Conservation (phyloP, 306 rosid species). For the Cucumis melo region DNA sequence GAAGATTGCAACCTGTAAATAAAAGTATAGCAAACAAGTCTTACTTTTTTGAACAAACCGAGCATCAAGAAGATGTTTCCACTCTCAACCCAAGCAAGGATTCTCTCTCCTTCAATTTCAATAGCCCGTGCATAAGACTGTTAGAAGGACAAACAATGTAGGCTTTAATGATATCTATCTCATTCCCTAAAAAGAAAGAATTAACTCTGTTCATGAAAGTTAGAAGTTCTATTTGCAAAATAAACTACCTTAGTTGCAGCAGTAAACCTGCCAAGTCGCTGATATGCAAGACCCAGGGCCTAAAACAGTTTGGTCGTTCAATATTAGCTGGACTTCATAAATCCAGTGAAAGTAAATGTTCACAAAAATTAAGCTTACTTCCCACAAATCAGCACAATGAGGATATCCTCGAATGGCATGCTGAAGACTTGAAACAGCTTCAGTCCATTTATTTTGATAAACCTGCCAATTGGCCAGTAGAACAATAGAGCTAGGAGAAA, state of each 20-base stretch:
- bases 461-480: slow-evolving; percentile 20
- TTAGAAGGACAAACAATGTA: slow-evolving; percentile 15
- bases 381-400: slow-evolving; percentile 67
- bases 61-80: slow-evolving; percentile 69
- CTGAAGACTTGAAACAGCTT: slow-evolving; percentile 81
- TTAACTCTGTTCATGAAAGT: neutral
- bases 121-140: slow-evolving; percentile 86
- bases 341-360: neutral
- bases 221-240: neutral
- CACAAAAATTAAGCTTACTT: slow-evolving; percentile 27
- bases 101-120: slow-evolving; percentile 48
- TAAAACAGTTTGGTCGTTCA: slow-evolving; percentile 6
- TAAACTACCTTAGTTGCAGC: slow-evolving; percentile 70
- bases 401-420: slow-evolving; percentile 87
- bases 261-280: slow-evolving; percentile 78
- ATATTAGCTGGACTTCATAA: neutral
- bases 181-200: neutral
- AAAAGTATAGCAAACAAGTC: slow-evolving; percentile 4
- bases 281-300: slow-evolving; percentile 94
- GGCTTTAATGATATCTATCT: neutral
- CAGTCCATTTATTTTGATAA: slow-evolving; percentile 53
- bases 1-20: neutral
- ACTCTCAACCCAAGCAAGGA: slow-evolving; percentile 73
- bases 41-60: slow-evolving; percentile 60
- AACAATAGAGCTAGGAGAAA: neutral